Base-by-base conservation (phyloP, 805 yeast genomes). In the Myxozyma kluyveri region DNA sequence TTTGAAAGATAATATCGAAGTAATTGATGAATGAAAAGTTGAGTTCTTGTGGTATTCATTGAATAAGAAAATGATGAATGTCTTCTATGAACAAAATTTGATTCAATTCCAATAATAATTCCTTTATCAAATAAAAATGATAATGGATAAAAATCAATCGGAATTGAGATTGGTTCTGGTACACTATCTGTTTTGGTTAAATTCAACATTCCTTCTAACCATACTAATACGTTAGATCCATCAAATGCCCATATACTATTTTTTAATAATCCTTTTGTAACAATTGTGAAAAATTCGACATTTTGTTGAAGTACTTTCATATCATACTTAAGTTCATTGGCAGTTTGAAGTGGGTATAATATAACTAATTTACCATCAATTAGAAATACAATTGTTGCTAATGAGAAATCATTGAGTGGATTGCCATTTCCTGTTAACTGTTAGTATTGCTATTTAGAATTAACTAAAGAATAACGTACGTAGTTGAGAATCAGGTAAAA, bases 111-210 rank as follows among this genome's bases (percentile, higher is more conserved):
- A 47, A 76, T 68, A 5, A 78, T 65, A 45, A 77, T 66, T 31
- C 80, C 81, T 50, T 78, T 76, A 32, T 69, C 71, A n/a, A 69
- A 56, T 32, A 77, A 66, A 31, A 75, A 67, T 3, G 78, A 73
- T 21, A 79, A 64, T 0, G 83, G 83, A 60, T 78, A 79, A n/a
- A 76, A 69, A 27, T 74, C 76, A n/a, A 73, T 62, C 50, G 51
- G 71, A 2, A 68, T 61, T 6, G 52, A 40, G 32, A 63, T 57
- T 1, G 62, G 66, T n/a, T 40, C 45, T 3, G 56, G 57, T 3
- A 55, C 33, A 7, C 32, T 12, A 21, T 50, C 55, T 3, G 45
- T 12, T 18, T 43, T 49, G 18, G 55, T 27, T 14, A 19, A 17
- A 19, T 19, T 31, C 22, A 50, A 27, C 55, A 54, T 56, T 19